A percentile compares a stretch with the other conserved stretches of the same genome.
Evolutionary conservation across 768 basidiomycete species (phyloP).

Genomic region (Termitomyces sp.): DNA sequence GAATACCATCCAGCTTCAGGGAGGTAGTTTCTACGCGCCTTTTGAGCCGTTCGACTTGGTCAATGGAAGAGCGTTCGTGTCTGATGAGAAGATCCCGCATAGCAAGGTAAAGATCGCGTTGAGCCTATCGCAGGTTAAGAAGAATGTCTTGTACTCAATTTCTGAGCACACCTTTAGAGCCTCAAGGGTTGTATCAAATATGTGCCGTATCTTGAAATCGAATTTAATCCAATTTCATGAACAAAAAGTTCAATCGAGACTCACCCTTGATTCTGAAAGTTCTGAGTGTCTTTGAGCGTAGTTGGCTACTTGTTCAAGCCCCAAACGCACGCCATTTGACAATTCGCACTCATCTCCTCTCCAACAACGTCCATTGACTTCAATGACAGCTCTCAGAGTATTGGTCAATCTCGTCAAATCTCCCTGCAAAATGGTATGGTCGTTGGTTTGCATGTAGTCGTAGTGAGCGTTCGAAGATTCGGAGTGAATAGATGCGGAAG

Average conservation of each 20-base stretch:
- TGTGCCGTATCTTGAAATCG: constrained; percentile 43
- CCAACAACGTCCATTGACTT: constrained; percentile 81
- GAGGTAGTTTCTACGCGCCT: constrained; percentile 79
- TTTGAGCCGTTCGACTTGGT: constrained; percentile 83
- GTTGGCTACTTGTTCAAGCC: constrained; percentile 59
- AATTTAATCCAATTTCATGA: not conserved
- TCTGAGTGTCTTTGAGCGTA: constrained; percentile 73
- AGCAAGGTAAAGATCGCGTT: constrained; percentile 84
- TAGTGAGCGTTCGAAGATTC: constrained; percentile 26
- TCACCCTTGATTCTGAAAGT: constrained; percentile 65
- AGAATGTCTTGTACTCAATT: not conserved
- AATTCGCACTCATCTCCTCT: constrained; percentile 78
- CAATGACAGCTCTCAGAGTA: constrained; percentile 69
- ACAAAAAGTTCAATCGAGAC: constrained; percentile 16
- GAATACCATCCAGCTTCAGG: constrained; percentile 71
- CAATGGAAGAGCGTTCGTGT: constrained; percentile 83
- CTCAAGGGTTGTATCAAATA: constrained; percentile 70
- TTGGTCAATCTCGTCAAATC: constrained; percentile 82
- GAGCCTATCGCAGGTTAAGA: constrained; percentile 34
- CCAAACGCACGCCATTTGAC: constrained; percentile 70
- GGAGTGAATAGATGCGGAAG: constrained; percentile 26
- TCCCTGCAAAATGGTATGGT: constrained; percentile 46
- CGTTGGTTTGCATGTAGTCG: constrained; percentile 19
- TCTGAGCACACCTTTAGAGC: constrained; percentile 55
- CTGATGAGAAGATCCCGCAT: constrained; percentile 83